Percentiles rank a stretch among this genome's conserved stretches.
Conservation (phyloP, 345 rosid genomes). For the Lepidium didymum region DNA sequence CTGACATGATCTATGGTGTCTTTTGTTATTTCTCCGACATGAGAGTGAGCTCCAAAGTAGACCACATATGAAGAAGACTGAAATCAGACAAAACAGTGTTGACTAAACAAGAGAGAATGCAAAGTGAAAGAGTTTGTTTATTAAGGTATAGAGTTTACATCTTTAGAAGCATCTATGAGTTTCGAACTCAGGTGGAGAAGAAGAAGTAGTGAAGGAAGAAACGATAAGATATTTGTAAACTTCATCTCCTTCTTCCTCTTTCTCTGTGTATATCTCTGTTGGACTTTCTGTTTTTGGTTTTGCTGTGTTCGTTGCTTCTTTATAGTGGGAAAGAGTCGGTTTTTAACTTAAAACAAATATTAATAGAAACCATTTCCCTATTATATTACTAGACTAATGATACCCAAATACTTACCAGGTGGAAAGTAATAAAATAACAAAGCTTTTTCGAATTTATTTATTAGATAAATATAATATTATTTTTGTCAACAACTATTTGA, state of each 20-base stretch:
- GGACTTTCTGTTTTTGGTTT: background rate
- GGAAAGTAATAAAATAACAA: background rate
- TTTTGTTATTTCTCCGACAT: conserved; percentile 31
- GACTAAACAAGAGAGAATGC: background rate
- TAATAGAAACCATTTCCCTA: background rate
- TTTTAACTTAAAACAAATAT: background rate
- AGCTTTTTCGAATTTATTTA: too few relatives aligned
- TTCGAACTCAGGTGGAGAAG: conserved; percentile 19
- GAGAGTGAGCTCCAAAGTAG: conserved; percentile 75
- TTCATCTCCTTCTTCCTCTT: conserved; percentile 24
- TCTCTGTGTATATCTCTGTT: background rate
- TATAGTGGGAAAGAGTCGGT: conserved; percentile 2
- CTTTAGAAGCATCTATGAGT: conserved; percentile 38
- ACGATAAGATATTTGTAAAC: background rate
- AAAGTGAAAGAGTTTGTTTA: background rate
- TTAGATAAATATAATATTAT: too few relatives aligned
- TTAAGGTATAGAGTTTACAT: conserved; percentile 29
- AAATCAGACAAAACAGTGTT: background rate
- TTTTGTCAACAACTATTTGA: too few relatives aligned
- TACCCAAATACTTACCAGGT: background rate
- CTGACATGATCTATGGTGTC: conserved; percentile 36
- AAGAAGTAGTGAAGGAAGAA: conserved; percentile 13
- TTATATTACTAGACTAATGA: background rate
- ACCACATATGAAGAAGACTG: conserved; percentile 48
- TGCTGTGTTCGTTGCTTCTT: conserved; percentile 1